Conservation (phyloP, 2,329 filamentous ascomycete species). For the Uncinocarpus reesii region DNA sequence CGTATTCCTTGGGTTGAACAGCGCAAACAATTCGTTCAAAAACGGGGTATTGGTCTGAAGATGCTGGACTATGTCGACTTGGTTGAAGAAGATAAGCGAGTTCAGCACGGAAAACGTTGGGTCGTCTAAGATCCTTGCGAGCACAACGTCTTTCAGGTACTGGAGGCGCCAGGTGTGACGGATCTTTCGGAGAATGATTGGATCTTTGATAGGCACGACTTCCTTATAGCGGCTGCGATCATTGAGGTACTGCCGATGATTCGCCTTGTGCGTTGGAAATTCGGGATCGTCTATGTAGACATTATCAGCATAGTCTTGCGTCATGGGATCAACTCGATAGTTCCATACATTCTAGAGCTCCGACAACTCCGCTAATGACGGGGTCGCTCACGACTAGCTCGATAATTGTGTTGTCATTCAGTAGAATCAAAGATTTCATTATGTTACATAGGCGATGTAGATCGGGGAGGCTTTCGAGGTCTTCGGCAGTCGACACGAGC, state of each 20-base stretch:
- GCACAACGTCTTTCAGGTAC: constrained; percentile 96
- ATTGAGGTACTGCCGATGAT: constrained; percentile 84
- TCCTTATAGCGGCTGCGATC: constrained; percentile 89
- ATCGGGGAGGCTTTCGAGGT: constrained; percentile 75
- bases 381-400: constrained; percentile 87
- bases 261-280: constrained; percentile 94
- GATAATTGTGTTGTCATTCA: constrained; percentile 92
- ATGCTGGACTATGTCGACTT: constrained; percentile 94
- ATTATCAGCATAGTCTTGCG: constrained; percentile 24
- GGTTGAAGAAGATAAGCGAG: constrained; percentile 96
- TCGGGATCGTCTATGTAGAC: constrained; percentile 67
- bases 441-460: constrained; percentile 91
- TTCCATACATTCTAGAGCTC: constrained; percentile 69
- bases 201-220: constrained; percentile 83
- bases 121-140: constrained; percentile 91
- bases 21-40: constrained; percentile 73
- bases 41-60: constrained; percentile 73
- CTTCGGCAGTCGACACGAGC: constrained; percentile 77
- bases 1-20: constrained; percentile 58
- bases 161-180: constrained; percentile 92
- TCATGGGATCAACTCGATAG: not conserved
- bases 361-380: constrained; percentile 82
- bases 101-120: constrained; percentile 96
- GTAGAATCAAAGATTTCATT: constrained; percentile 88
- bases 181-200: constrained; percentile 74